Percentiles rank a stretch among this genome's conserved stretches.
These are phyloP conservation scores for Hypoxylon sp. DNA, from an alignment of 2,329 filamentous ascomycete genomes.

Conservation along the genomic window DNA sequence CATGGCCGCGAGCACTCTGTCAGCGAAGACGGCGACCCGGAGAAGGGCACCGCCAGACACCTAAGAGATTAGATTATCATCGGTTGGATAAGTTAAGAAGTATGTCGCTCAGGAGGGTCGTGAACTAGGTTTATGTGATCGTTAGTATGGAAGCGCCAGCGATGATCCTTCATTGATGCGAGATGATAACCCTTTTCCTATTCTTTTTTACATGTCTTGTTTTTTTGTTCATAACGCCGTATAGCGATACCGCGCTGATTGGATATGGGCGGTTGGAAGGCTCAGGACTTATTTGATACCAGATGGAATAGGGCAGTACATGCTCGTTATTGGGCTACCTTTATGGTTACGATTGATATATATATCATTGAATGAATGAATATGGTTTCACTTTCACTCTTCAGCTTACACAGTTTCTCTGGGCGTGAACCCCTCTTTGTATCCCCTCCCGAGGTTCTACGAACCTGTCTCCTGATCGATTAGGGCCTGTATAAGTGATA, in stretches of 20 bases:
- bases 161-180: neutral
- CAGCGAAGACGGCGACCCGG: constrained; percentile 41
- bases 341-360: constrained; percentile 19
- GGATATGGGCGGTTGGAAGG: constrained; percentile 8
- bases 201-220: constrained; percentile 4
- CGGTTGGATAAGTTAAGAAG: too few species aligned
- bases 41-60: constrained; percentile 41
- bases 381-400: neutral
- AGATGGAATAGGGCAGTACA: constrained; percentile 4
- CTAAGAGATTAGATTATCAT: constrained; percentile 19
- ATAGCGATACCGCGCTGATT: constrained; percentile 3
- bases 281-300: constrained; percentile 19
- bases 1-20: constrained; percentile 33
- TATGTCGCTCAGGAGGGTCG: too few species aligned
- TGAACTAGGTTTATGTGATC: too few species aligned
- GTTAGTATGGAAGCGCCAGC: neutral
- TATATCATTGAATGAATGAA: constrained; percentile 10
- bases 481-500: constrained; percentile 20
- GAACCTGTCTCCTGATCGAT: constrained; percentile 7
- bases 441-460: constrained; percentile 14
- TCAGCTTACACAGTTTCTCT: neutral
- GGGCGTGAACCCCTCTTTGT: neutral
- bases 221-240: neutral
- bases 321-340: constrained; percentile 9
- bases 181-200: neutral